Percentiles rank a stretch among this genome's conserved stretches.
Evolutionary conservation across 441 rosid species (phyloP).

Genomic region (Aquilaria agallochum): DNA sequence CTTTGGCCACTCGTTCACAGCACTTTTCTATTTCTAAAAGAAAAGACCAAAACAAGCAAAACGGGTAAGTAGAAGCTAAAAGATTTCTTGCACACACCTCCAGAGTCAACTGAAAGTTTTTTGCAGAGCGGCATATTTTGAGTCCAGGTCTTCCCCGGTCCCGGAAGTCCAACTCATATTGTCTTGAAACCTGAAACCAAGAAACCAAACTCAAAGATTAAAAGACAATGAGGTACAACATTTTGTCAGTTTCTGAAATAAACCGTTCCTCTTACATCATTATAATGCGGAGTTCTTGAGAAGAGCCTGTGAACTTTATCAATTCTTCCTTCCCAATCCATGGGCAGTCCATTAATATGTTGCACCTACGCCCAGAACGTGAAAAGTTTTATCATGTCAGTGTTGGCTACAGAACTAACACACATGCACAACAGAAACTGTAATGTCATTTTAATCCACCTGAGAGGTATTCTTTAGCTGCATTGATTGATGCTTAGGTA

Average conservation of each 20-base stretch:
- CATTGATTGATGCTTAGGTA: constrained; percentile 77
- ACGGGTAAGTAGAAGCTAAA: too few species aligned
- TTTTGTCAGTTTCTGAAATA: background rate
- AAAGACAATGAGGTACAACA: background rate
- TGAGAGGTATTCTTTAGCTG: constrained; percentile 55
- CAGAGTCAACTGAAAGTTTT: constrained; percentile 82
- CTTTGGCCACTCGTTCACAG: too few species aligned
- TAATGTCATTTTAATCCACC: constrained; percentile 25
- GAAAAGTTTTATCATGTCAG: constrained; percentile 3
- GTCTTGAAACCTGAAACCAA: constrained; percentile 46
- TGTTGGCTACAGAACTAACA: background rate
- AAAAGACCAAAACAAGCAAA: too few species aligned
- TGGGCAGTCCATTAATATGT: constrained; percentile 53
- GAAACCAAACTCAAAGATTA: constrained; percentile 4
- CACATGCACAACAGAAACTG: background rate
- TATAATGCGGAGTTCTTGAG: constrained; percentile 75
- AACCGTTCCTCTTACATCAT: constrained; percentile 38
- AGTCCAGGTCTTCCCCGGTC: constrained; percentile 79
- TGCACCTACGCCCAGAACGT: constrained; percentile 37
- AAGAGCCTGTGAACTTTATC: constrained; percentile 62
- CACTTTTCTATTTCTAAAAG: too few species aligned
- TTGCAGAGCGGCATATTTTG: constrained; percentile 64
- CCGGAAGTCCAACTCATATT: constrained; percentile 81
- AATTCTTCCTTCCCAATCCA: constrained; percentile 57
- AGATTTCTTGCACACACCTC: constrained; percentile 35